Percentiles rank a stretch among this genome's conserved stretches.
phyloP scores from a whole-genome alignment of 2,329 filamentous ascomycete species.

The Neonectria sp. region DNA sequence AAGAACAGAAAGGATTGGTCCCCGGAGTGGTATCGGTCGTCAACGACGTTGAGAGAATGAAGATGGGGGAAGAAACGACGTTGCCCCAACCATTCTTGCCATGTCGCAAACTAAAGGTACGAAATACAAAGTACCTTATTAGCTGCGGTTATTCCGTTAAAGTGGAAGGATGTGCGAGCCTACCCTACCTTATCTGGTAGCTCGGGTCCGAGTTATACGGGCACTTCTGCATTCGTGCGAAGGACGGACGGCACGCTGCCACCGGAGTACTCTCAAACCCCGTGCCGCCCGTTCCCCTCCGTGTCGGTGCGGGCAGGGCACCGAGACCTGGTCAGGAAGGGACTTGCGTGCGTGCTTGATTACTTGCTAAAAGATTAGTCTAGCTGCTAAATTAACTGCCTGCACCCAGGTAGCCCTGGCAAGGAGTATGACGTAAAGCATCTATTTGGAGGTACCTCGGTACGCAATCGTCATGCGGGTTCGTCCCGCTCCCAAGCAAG shows the following conservation, averaged over 20 bases:
- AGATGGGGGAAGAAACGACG: background rate
- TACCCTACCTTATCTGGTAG: background rate
- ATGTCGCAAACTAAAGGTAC: background rate
- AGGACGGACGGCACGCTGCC: too few species aligned
- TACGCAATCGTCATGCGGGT: slow-evolving; percentile 17
- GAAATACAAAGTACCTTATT: background rate
- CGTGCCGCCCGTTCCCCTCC: background rate
- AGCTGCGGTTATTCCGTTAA: background rate
- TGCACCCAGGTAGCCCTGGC: background rate
- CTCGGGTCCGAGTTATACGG: background rate
- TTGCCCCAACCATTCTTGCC: background rate
- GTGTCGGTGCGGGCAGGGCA: too few species aligned
- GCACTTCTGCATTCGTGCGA: too few species aligned
- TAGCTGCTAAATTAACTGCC: background rate
- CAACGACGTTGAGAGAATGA: slow-evolving; percentile 14
- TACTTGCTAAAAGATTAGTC: background rate
- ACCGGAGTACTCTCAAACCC: background rate
- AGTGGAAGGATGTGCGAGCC: background rate
- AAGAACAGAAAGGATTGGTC: background rate
- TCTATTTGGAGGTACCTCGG: slow-evolving; percentile 5
- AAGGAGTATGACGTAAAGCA: slow-evolving; percentile 6
- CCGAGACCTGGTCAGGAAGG: too few species aligned
- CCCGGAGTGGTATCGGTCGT: slow-evolving; percentile 2
- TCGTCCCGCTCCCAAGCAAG: slow-evolving; percentile 4
- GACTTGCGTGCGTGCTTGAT: too few species aligned